Evolutionary conservation across 805 yeast species (phyloP).

Genomic region (Yarrowia sp.): DNA sequence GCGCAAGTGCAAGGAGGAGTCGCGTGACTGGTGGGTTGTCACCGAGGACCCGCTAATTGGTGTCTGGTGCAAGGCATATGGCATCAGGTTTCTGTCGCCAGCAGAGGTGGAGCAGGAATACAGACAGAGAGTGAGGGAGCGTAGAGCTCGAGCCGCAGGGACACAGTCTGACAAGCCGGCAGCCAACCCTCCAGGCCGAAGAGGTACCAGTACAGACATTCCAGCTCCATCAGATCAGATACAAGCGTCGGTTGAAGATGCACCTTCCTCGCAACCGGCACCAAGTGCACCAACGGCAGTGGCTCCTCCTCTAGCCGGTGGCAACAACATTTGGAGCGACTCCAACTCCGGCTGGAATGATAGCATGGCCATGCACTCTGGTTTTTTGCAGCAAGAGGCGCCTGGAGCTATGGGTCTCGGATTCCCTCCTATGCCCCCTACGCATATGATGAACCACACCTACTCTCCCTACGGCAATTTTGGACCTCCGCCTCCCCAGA

Average conservation of each 20-base stretch:
- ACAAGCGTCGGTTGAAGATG: background rate
- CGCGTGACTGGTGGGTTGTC: conserved; percentile 8
- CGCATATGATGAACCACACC: conserved; percentile 7
- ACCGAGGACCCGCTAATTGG: background rate
- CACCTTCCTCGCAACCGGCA: background rate
- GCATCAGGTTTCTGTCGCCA: background rate
- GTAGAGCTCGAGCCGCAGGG: background rate
- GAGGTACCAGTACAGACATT: background rate
- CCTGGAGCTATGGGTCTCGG: background rate
- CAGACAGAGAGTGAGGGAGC: conserved; percentile 1
- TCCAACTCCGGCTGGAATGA: conserved; percentile 15
- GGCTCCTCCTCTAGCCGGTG: conserved; percentile 4
- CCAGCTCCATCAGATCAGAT: background rate
- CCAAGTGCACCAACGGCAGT: background rate
- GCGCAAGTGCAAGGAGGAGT: background rate
- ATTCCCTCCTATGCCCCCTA: conserved; percentile 7
- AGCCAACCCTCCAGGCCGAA: background rate
- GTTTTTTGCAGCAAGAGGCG: background rate
- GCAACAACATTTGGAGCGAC: conserved; percentile 17
- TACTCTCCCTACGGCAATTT: background rate
- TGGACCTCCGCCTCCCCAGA: conserved; percentile 1
- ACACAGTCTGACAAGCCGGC: background rate
- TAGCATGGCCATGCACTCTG: background rate
- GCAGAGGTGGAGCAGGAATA: conserved; percentile 18
- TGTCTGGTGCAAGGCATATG: conserved; percentile 14